Conservation (phyloP, 2,329 filamentous ascomycete species). For the Trichophyton schoenleinii region DNA sequence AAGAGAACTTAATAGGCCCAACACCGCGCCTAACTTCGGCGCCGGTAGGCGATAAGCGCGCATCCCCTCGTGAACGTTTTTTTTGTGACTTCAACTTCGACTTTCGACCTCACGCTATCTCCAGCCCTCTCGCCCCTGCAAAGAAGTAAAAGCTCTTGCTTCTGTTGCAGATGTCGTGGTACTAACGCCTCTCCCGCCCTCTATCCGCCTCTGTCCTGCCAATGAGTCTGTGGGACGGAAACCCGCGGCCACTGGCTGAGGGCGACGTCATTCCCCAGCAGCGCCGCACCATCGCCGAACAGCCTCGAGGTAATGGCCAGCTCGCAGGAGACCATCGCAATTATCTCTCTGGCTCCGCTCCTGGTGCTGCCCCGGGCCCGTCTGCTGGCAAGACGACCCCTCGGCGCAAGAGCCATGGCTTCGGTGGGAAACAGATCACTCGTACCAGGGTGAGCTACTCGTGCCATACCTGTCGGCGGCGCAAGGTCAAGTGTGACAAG, state of each 20-base stretch:
- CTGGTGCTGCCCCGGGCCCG: neutral
- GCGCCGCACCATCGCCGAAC: neutral
- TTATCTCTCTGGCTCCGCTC: neutral
- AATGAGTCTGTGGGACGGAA: constrained; percentile 3
- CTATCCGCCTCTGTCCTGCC: neutral
- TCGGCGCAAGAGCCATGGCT: constrained; percentile 9
- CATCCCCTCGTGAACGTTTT: neutral
- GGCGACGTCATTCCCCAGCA: neutral
- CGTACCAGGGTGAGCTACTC: constrained; percentile 37
- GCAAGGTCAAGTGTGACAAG: constrained; percentile 35
- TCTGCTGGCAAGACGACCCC: neutral
- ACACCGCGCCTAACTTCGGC: neutral
- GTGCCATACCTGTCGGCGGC: constrained; percentile 34
- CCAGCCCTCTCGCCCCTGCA: neutral
- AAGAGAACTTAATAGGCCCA: neutral
- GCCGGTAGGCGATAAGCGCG: neutral
- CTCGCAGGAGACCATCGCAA: neutral
- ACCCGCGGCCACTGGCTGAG: neutral
- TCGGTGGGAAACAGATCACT: constrained; percentile 33
- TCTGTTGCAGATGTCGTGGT: neutral
- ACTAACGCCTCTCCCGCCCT: neutral
- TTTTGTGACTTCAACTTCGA: neutral
- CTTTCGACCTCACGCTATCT: neutral
- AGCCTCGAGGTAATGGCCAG: neutral
- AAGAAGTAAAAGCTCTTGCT: no score